Base-by-base conservation (phyloP, 257 asterid genomes). In the Solanum pinnatisectum region DNA sequence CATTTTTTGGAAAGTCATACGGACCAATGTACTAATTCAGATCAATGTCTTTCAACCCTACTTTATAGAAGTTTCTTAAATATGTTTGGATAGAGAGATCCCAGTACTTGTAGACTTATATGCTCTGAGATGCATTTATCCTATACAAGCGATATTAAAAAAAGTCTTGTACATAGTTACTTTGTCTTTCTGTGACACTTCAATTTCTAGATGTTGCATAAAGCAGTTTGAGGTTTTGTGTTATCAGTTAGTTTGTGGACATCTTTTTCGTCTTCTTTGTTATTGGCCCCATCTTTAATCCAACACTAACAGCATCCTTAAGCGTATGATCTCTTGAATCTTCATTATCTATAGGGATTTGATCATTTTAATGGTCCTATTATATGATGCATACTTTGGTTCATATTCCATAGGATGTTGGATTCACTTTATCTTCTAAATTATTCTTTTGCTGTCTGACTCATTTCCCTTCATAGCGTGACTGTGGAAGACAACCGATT, bases 401-500 rank as follows among this genome's bases (percentile, higher is more conserved):
- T 79, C 27, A 44, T 79, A 44, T 79, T 79, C 16, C 40, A 49
- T 79, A 79, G 77, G 89, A 89, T 83, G 46, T 63, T 73, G 39
- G 49, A 67, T 76, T 27, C 42, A 33, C 86, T 88, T 88, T 79
- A n/a, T 27, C 78, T 83, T 88, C 90, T 74, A 59, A 37, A 40
- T 39, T 85, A 88, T 65, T 65, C 86, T 88, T 71, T 90, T 87
- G 27, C 60, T 32, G 52, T 76, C 84, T 44, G 63, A 33, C 32
- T 82, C 90, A 68, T 33, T 74, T 90, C 79, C 67, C 71, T 90
- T 90, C 39, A 86, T 22, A 97, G 99, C 99, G 98, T 86, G 99
- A 97, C 83, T 92, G 96, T 92, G 96, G 98, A 87, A 93, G 99
- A 89, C 95, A 94, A 90, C 98, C 99, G 5, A 37, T 97, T 90